Percentiles rank a stretch among this genome's conserved stretches.
These are phyloP conservation scores for Blastobotrys serpentis DNA, from an alignment of 1,139 yeast genomes.

Conservation along the genomic window DNA sequence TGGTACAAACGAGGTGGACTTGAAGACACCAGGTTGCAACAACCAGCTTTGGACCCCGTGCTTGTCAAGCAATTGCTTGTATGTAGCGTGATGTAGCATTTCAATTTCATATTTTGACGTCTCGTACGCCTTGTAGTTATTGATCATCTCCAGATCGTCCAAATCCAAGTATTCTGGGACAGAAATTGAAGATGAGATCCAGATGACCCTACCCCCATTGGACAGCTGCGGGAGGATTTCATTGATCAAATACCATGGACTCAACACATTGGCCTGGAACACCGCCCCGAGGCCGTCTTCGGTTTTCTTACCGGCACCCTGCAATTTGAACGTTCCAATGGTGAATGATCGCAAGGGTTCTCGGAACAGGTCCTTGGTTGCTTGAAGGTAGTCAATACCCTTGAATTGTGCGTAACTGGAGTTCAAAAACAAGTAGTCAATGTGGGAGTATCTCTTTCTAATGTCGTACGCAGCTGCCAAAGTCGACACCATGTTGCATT, in stretches of 20 bases:
- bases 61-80: slow-evolving; percentile 45
- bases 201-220: slow-evolving; percentile 61
- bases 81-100: slow-evolving; percentile 72
- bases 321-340: slow-evolving; percentile 70
- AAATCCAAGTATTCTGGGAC: slow-evolving; percentile 66
- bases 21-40: slow-evolving; percentile 93
- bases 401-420: slow-evolving; percentile 87
- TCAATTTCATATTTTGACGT: slow-evolving; percentile 90
- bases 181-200: slow-evolving; percentile 85
- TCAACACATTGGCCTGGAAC: slow-evolving; percentile 93
- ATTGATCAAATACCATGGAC: slow-evolving; percentile 81
- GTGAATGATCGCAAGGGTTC: slow-evolving; percentile 81
- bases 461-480: slow-evolving; percentile 72
- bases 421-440: slow-evolving; percentile 79
- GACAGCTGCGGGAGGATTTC: slow-evolving; percentile 54
- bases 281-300: slow-evolving; percentile 77
- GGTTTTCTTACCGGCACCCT: slow-evolving; percentile 69
- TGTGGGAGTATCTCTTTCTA: slow-evolving; percentile 55
- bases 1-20: slow-evolving; percentile 75
- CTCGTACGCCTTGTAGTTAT: slow-evolving; percentile 72
- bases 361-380: slow-evolving; percentile 58
- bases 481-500: slow-evolving; percentile 86
- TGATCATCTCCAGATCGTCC: slow-evolving; percentile 69
- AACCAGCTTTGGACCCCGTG: slow-evolving; percentile 67
- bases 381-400: slow-evolving; percentile 84